Base-by-base conservation (phyloP, 257 asterid genomes). In the Penstemon eatonii region DNA sequence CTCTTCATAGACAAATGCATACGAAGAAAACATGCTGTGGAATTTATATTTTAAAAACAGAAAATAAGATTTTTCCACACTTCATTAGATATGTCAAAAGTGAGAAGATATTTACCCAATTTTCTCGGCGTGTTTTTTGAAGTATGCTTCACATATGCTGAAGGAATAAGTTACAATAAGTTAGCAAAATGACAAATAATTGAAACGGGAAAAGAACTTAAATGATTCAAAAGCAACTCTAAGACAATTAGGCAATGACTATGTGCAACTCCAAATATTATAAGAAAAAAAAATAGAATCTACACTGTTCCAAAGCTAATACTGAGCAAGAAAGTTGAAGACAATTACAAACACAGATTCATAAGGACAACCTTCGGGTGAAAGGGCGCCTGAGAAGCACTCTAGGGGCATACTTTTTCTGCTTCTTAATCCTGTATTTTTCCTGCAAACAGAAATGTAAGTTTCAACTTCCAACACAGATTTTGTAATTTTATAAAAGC, bases 71-170 rank as follows among this genome's bases (percentile, higher is more conserved):
- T 7, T 59, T 33, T 49, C 46, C 38, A 33, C 45, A 59, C 3
- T 19, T 62, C 13, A 61, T 13, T 10, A 51, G 54, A 18, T 52
- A 36, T 51, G 33, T 52, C 65, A 62, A 40, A 33, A 63, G 71
- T 50, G 65, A 55, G 45, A 59, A 64, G 38, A 56, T 71, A 66
- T 37, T 61, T 83, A 90, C 99, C 99, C 99, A 45, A 87, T 89
- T 83, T 81, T 92, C 74, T 89, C 99, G 0, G 95, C 88, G 69
- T 92, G 86, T 56, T 90, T 93, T 74, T 88, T 88, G 90, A 88
- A 88, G 92, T 93, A 93, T 63, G 99, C 90, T 76, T 90, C 96
- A 43, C 97, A 93, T 71, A 93, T 86, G 84, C 97, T 93, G 92
- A 44, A 76, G 43, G 59, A 56, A 33, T 37, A 77, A 66, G 11